A percentile compares a stretch with the other conserved stretches of the same genome.
Evolutionary conservation across 768 basidiomycete genomes (phyloP).

Genomic region (Collybia mongolica): DNA sequence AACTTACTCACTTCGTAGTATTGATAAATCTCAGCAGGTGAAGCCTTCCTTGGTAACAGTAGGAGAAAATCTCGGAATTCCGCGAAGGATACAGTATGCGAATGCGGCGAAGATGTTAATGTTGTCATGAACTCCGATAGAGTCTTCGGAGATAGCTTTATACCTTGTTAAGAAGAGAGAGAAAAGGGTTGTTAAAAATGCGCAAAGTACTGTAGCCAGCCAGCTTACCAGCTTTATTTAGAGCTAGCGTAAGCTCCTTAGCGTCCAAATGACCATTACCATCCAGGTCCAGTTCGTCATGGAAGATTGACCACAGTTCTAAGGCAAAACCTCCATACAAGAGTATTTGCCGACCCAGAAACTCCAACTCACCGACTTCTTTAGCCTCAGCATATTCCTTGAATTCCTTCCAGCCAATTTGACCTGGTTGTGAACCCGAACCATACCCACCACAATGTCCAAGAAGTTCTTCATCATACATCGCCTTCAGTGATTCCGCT

Average conservation of each 20-base stretch:
- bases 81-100: slow-evolving; percentile 69
- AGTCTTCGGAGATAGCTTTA: slow-evolving; percentile 65
- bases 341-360: no score
- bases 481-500: slow-evolving; percentile 61
- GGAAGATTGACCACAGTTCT: slow-evolving; percentile 94
- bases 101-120: slow-evolving; percentile 70
- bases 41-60: slow-evolving; percentile 78
- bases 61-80: slow-evolving; percentile 92
- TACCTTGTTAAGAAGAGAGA: slow-evolving; percentile 46
- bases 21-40: slow-evolving; percentile 81
- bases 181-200: slow-evolving; percentile 12
- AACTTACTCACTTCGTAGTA: slow-evolving; percentile 73
- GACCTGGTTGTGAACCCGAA: slow-evolving; percentile 36
- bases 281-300: slow-evolving; percentile 87
- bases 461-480: slow-evolving; percentile 80
- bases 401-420: slow-evolving; percentile 72
- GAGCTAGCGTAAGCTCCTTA: slow-evolving; percentile 35
- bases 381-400: slow-evolving; percentile 75
- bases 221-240: slow-evolving; percentile 68
- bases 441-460: slow-evolving; percentile 46
- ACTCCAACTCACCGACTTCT: slow-evolving; percentile 63
- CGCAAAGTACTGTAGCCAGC: slow-evolving; percentile 8
- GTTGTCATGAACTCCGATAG: slow-evolving; percentile 79
- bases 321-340: background rate
- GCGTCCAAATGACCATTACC: slow-evolving; percentile 81